Percentiles rank a stretch among this genome's conserved stretches.
These are phyloP conservation scores for Protea cynaroides DNA, from an alignment of 164 flowering plant species.

Conservation along the genomic window DNA sequence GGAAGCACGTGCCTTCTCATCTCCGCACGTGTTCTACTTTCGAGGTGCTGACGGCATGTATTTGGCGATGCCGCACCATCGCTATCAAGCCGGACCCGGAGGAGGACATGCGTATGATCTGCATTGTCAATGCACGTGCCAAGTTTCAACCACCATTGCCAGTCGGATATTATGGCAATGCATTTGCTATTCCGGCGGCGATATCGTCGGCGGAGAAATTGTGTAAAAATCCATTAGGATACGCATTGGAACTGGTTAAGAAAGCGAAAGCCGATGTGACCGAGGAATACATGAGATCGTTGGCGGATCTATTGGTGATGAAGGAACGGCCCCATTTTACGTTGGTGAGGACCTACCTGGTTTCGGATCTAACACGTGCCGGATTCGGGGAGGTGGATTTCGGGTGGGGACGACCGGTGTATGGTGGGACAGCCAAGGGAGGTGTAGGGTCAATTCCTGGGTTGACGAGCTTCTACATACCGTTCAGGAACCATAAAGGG, in stretches of 20 bases:
- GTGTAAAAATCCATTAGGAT: conserved; percentile 14
- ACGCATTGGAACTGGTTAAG: conserved; percentile 24
- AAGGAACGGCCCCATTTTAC: conserved; percentile 26
- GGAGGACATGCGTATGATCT: conserved; percentile 20
- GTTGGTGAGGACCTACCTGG: conserved; percentile 32
- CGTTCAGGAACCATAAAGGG: conserved; percentile 32
- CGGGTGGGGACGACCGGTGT: conserved; percentile 57
- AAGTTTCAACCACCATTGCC: conserved; percentile 15
- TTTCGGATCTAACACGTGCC: conserved; percentile 43
- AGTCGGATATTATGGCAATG: conserved; percentile 26
- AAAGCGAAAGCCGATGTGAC: conserved; percentile 19
- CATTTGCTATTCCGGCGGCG: conserved; percentile 17
- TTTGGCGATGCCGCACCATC: conserved; percentile 34
- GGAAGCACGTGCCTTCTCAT: conserved; percentile 13
- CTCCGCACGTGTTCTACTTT: conserved; percentile 14
- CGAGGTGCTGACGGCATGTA: conserved; percentile 28
- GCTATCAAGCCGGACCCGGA: conserved; percentile 20
- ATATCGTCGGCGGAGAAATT: conserved; percentile 13
- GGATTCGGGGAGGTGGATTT: conserved; percentile 49
- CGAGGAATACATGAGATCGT: conserved; percentile 29
- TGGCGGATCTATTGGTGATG: conserved; percentile 27
- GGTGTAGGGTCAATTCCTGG: too few relatives aligned
- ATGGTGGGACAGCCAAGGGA: conserved; percentile 37
- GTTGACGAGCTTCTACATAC: conserved; percentile 32
- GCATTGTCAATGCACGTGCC: conserved; percentile 16